A percentile compares a stretch with the other conserved stretches of the same genome.
phyloP scores from a whole-genome alignment of 148 eudicot genomes.

The Amaranthus palmeri region DNA sequence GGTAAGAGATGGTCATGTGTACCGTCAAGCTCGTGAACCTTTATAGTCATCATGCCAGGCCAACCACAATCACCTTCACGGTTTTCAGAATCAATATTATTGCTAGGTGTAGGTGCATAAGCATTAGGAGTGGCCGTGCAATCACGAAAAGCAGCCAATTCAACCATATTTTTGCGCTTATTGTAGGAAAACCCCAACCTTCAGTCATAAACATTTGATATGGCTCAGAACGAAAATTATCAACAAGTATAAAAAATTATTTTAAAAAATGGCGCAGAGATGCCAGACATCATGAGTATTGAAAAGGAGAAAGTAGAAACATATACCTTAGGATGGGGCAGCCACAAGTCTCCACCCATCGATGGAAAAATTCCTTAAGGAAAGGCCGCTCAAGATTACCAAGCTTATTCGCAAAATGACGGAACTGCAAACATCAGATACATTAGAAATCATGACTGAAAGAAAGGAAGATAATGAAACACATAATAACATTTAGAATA shows the following conservation, averaged over 20 bases:
- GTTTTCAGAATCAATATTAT: slow-evolving; percentile 55
- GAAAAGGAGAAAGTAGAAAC: slow-evolving; percentile 4
- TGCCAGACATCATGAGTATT: neutral
- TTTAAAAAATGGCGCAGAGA: neutral
- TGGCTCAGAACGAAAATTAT: slow-evolving; percentile 11
- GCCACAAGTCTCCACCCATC: slow-evolving; percentile 96
- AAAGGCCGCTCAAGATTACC: slow-evolving; percentile 99
- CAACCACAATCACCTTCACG: slow-evolving; percentile 83
- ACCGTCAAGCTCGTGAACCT: slow-evolving; percentile 97
- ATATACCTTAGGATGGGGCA: slow-evolving; percentile 85
- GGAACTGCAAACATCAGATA: slow-evolving; percentile 53
- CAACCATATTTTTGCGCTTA: slow-evolving; percentile 85
- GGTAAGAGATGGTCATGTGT: slow-evolving; percentile 98
- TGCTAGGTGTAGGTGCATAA: slow-evolving; percentile 30
- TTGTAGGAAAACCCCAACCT: slow-evolving; percentile 96
- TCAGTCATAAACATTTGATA: slow-evolving; percentile 18
- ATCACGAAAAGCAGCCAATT: slow-evolving; percentile 75
- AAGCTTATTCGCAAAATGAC: slow-evolving; percentile 87
- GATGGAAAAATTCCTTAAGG: slow-evolving; percentile 89
- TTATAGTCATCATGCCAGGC: slow-evolving; percentile 99
- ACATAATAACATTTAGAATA: neutral
- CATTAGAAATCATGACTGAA: neutral
- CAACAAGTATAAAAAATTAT: neutral
- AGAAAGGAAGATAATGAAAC: neutral
- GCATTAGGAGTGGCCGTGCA: slow-evolving; percentile 66